phyloP scores from a whole-genome alignment of 2,329 filamentous ascomycete species.

The Cercospora sp. region DNA sequence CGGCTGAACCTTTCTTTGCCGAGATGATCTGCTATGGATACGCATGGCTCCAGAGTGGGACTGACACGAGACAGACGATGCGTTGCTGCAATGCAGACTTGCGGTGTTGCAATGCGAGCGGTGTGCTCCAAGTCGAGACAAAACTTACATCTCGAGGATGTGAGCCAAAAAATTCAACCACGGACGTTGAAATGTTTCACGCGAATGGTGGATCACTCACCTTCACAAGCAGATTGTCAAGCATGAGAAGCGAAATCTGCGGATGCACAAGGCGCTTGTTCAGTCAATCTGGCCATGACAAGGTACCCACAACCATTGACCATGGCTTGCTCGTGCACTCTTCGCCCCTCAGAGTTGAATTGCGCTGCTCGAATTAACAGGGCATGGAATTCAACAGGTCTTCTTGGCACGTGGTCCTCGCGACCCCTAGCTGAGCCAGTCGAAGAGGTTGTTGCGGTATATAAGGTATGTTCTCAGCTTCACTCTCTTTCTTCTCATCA shows the following conservation, averaged over 20 bases:
- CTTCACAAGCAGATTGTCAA: background rate
- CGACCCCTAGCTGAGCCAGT: constrained; percentile 9
- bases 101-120: background rate
- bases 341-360: constrained; percentile 18
- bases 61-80: background rate
- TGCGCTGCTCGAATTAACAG: constrained; percentile 20
- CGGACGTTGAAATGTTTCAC: background rate
- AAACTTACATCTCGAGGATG: background rate
- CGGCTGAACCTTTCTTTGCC: background rate
- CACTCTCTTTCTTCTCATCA: constrained; percentile 9
- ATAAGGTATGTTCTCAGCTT: constrained; percentile 14
- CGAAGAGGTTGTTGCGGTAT: constrained; percentile 11
- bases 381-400: constrained; percentile 16
- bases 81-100: background rate
- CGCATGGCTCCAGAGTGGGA: constrained; percentile 1
- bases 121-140: background rate
- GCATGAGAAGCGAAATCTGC: background rate
- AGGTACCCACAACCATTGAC: background rate
- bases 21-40: constrained; percentile 18
- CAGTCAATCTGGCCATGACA: constrained; percentile 6
- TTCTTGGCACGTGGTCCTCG: constrained; percentile 16
- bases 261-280: background rate
- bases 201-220: background rate
- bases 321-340: constrained; percentile 9
- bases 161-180: no score